Base-by-base conservation (phyloP, 2,329 filamentous ascomycete genomes). In the Talaromyces sp. region DNA sequence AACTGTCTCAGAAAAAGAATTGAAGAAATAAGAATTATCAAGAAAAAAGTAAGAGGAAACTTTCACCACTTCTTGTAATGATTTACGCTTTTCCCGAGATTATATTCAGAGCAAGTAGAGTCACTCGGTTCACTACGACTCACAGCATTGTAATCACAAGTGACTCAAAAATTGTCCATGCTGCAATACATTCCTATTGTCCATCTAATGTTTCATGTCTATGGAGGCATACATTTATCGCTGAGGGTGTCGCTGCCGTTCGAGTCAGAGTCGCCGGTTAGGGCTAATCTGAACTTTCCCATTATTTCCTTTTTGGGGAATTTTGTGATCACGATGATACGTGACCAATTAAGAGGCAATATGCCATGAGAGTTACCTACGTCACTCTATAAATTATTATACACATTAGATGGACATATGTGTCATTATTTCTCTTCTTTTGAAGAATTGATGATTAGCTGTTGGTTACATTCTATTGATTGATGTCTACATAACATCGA, bases 261-360 rank as follows among this genome's bases (percentile, higher is more conserved):
- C 15, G 13, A 50, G 47, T 50, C 47, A 50, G 31, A 37, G 10
- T 56, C 33, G 52, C 3, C 5, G 52, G 33, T 56, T 56, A 56
- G 52, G 52, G n/a, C 52, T 56, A 39, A 56, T 37, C 52, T 56
- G 19, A 56, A 56, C 33, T 37, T 56, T 37, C n/a, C n/a, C 33
- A 39, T 39, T 56, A 56, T 56, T 37, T 56, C 52, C 52, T 39
- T 56, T 56, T 56, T 25, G 31, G 52, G 52, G 22, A 56, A 56
- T 39, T 56, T 39, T 37, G 15, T 2, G 33, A 15, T 37, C 11
- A 37, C 10, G 19, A 37, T 25, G 52, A 25, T 22, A 5, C 22
- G n/a, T 33, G 3, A 19, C 50, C 50, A 54, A 56, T 39, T n/a
- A 39, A 33, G 33, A 17, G 15, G n/a, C 5, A 7, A 7, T 15